These are phyloP conservation scores for Ulmus americana DNA, from an alignment of 331 rosid species.

Conservation along the genomic window DNA sequence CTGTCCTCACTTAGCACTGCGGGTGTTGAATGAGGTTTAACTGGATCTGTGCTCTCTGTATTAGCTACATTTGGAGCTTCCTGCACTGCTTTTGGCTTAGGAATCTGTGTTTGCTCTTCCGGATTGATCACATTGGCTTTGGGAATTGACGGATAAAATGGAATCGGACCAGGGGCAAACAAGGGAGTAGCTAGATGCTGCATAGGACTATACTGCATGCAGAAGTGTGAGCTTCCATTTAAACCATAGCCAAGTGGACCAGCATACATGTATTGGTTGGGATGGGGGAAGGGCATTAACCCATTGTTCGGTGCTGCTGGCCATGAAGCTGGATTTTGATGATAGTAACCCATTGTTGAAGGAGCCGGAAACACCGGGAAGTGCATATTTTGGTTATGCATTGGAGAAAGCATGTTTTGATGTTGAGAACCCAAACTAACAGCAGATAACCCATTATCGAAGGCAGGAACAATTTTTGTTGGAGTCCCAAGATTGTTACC, in stretches of 20 bases:
- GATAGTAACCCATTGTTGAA: slow-evolving; percentile 71
- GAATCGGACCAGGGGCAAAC: slow-evolving; percentile 51
- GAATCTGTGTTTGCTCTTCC: slow-evolving; percentile 37
- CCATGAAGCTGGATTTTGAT: slow-evolving; percentile 87
- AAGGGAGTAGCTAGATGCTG: slow-evolving; percentile 61
- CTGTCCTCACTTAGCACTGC: slow-evolving; percentile 31
- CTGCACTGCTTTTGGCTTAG: slow-evolving; percentile 41
- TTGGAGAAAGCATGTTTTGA: slow-evolving; percentile 48
- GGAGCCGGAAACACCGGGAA: slow-evolving; percentile 67
- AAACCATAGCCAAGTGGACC: slow-evolving; percentile 77
- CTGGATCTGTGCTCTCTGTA: slow-evolving; percentile 36
- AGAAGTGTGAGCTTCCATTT: slow-evolving; percentile 59
- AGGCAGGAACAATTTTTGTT: slow-evolving; percentile 31
- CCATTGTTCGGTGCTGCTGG: slow-evolving; percentile 63
- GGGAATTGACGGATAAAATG: slow-evolving; percentile 61
- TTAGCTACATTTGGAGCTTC: slow-evolving; percentile 38
- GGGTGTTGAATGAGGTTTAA: slow-evolving; percentile 33
- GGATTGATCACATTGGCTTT: slow-evolving; percentile 37
- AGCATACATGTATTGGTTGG: slow-evolving; percentile 63
- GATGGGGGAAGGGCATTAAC: slow-evolving; percentile 59
- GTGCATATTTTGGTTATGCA: slow-evolving; percentile 55
- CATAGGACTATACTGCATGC: slow-evolving; percentile 73
- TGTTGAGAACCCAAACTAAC: slow-evolving; percentile 49
- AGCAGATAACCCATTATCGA: slow-evolving; percentile 45
- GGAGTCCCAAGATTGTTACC: slow-evolving; percentile 32